A percentile compares a stretch with the other conserved stretches of the same genome.
Conservation (phyloP, 2,329 filamentous ascomycete species). For the Penicillium sp. region DNA sequence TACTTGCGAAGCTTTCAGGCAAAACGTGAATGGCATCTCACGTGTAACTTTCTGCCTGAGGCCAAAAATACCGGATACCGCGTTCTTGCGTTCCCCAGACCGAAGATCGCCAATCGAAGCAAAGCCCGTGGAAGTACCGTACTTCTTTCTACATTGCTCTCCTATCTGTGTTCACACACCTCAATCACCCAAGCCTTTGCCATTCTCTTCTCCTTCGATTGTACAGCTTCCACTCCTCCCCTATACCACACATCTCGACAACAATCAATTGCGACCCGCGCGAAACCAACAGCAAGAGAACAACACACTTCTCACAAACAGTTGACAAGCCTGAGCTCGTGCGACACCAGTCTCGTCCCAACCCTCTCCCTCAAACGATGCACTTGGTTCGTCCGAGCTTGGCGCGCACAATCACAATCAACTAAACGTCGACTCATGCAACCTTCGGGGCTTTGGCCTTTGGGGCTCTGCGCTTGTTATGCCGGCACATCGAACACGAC, state of each 20-base stretch:
- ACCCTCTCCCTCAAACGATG: not conserved
- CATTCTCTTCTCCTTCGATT: not conserved
- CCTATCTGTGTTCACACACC: not conserved
- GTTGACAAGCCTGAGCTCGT: not conserved
- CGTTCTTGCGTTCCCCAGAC: too few species aligned
- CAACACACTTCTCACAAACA: not conserved
- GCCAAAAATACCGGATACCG: too few species aligned
- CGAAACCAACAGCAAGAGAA: not conserved
- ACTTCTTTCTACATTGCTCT: not conserved
- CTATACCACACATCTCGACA: not conserved
- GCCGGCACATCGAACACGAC: slow-evolving; percentile 74
- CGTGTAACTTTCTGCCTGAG: slow-evolving; percentile 1
- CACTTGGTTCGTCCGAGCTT: not conserved
- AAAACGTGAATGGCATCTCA: not conserved
- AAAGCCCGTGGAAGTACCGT: not conserved
- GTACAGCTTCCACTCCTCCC: not conserved
- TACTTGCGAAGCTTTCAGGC: not conserved
- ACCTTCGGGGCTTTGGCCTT: not conserved
- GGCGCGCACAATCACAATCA: not conserved
- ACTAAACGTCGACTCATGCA: not conserved
- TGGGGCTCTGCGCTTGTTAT: slow-evolving; percentile 47
- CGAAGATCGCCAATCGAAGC: not conserved
- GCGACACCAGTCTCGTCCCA: not conserved
- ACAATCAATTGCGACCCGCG: not conserved
- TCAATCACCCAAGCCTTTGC: not conserved